Conservation (phyloP, 1,284 basidiomycete genomes). For the Coniophora puteana region DNA sequence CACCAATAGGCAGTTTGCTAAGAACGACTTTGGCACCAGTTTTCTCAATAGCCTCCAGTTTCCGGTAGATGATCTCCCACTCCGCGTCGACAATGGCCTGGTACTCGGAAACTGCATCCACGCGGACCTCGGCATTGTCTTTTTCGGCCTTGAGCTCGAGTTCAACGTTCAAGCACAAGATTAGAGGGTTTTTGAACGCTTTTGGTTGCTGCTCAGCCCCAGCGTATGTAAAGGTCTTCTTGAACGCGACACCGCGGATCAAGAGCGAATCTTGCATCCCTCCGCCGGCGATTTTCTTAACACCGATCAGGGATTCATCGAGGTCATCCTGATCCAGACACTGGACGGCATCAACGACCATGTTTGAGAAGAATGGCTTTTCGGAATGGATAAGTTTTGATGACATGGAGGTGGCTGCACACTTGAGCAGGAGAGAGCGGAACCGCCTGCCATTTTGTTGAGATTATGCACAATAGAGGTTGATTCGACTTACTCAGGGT, state of each 20-base stretch:
- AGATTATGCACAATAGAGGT: constrained; percentile 7
- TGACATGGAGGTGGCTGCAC: constrained; percentile 98
- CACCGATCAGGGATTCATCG: constrained; percentile 95
- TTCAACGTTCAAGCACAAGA: constrained; percentile 96
- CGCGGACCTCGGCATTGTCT: constrained; percentile 98
- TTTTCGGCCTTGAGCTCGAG: constrained; percentile 99
- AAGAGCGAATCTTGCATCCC: constrained; percentile 96
- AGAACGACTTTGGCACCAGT: constrained; percentile 98
- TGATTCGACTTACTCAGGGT: constrained; percentile 74
- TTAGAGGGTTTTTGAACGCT: constrained; percentile 83
- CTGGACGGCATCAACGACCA: constrained; percentile 97
- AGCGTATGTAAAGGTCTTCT: constrained; percentile 99
- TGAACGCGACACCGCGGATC: constrained; percentile 93
- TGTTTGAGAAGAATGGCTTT: constrained; percentile 98
- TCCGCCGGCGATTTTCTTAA: constrained; percentile 99
- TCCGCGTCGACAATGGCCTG: constrained; percentile 99
- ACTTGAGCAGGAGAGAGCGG: constrained; percentile 92
- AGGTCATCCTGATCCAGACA: constrained; percentile 92
- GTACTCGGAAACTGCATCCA: constrained; percentile 96
- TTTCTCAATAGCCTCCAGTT: constrained; percentile 93
- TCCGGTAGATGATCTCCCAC: constrained; percentile 99
- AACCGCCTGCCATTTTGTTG: constrained; percentile 62
- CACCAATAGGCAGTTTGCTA: constrained; percentile 97
- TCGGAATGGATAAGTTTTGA: constrained; percentile 99
- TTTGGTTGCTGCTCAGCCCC: constrained; percentile 99